These are phyloP conservation scores for Bombardia bombarda DNA, from an alignment of 495 filamentous ascomycete species.

Conservation along the genomic window DNA sequence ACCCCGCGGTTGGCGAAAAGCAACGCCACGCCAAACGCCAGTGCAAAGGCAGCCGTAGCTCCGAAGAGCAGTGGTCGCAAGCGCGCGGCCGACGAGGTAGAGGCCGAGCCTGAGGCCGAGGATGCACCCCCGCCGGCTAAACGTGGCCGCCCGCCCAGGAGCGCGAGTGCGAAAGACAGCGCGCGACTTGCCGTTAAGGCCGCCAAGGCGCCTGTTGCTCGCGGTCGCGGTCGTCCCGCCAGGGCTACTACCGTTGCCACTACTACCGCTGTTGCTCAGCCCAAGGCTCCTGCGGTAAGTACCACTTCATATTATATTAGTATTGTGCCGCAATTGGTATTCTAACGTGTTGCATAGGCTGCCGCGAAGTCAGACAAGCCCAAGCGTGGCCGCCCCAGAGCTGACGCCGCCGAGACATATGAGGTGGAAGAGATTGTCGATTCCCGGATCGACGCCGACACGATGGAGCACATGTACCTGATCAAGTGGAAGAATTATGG, in stretches of 20 bases:
- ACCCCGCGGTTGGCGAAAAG: conserved; percentile 16
- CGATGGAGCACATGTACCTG: conserved; percentile 23
- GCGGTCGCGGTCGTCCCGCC: too few relatives aligned
- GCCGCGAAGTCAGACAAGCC: conserved; percentile 5
- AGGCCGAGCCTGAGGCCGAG: conserved; percentile 3
- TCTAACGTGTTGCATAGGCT: conserved; percentile 4
- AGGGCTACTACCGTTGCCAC: too few relatives aligned
- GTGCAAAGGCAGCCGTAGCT: too few relatives aligned
- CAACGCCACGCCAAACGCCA: too few relatives aligned
- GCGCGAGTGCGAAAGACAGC: conserved; percentile 11
- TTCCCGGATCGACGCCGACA: conserved; percentile 21
- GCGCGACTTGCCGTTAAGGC: conserved; percentile 20
- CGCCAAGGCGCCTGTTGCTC: too few relatives aligned
- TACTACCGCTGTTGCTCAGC: conserved; percentile 10
- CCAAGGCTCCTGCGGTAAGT: conserved; percentile 14
- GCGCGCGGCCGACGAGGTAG: conserved; percentile 14
- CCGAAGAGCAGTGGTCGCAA: conserved; percentile 16
- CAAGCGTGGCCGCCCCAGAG: conserved; percentile 12
- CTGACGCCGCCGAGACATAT: conserved; percentile 18
- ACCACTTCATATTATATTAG: too few relatives aligned
- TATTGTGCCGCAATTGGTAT: not conserved
- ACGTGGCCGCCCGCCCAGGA: conserved; percentile 16
- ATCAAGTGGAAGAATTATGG: conserved; percentile 37
- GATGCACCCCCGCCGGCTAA: conserved; percentile 7
- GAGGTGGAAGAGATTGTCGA: conserved; percentile 33